Evolutionary conservation across 2,329 filamentous ascomycete species (phyloP), one percentile per base, ranked within the genome.

Genomic region (Alternaria sp.): DNA sequence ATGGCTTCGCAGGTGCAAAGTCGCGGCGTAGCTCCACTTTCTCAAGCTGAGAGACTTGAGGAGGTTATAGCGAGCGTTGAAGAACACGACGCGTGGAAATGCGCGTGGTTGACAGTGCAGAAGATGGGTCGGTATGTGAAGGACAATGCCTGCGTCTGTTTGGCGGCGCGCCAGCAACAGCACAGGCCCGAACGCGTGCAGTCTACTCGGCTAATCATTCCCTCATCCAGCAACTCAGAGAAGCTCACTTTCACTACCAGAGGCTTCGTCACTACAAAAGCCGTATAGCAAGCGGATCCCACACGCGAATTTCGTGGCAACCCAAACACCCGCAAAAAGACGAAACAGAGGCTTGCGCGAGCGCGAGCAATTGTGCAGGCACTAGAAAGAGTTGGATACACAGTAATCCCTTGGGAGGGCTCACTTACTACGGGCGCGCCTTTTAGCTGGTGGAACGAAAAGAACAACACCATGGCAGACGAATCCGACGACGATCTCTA

Each of bases 401-500:
- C 12, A 15, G 28, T 19, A 11, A 28, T 45, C n/a, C 26, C 40
- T 19, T 36, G 30, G 21, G 25, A 45, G 21, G 23, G 19, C 49
- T 17, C 47, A 36, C n/a, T n/a, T 5, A 15, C 3, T 13, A 12
- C 17, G 17, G 47, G 44, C 44, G 51, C 50, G 44, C 50, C n/a
- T 3, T 28, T 10, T 13, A 13, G 53, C 55, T 40, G 17, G 40
- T 45, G 25, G 32, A 50, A 11, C 9, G 9, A 50, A 49, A 8
- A 64, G 9, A n/a, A 65, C 30, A 21, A 19, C 63, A 65, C 58
- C 40, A 85, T 85, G 83, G 83, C 84, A 44, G 83, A 85, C 65
- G 84, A 85, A 66, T 84, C 85, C 58, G 83, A 85, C 62, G 84
- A 85, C 66, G 83, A 85, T 75, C 82, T 85, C 67, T 85, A 85